These are phyloP conservation scores for Cymodocea nodosa DNA, from an alignment of 116 monocot genomes.

Conservation along the genomic window DNA sequence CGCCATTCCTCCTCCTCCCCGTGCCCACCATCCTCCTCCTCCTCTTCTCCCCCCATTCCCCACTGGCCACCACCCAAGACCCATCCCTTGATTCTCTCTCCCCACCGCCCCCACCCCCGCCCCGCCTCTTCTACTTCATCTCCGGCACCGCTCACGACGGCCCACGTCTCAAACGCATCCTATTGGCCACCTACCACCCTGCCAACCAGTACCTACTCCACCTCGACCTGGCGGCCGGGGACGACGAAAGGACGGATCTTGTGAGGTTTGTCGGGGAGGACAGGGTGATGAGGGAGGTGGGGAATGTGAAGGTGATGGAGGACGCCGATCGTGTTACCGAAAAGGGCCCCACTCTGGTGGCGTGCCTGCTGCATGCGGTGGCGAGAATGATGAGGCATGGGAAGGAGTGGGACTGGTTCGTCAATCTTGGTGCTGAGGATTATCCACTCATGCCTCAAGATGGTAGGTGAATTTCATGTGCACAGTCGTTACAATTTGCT, in stretches of 20 bases:
- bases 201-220: slow-evolving; percentile 56
- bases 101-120: background rate
- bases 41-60: too few species aligned
- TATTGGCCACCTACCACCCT: slow-evolving; percentile 63
- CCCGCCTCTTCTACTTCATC: slow-evolving; percentile 59
- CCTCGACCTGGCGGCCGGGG: slow-evolving; percentile 31
- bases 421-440: slow-evolving; percentile 61
- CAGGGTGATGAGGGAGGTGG: slow-evolving; percentile 21
- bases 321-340: slow-evolving; percentile 18
- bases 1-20: too few species aligned
- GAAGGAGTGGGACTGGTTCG: slow-evolving; percentile 69
- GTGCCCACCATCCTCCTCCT: too few species aligned
- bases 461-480: slow-evolving; percentile 18
- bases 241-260: slow-evolving; percentile 46
- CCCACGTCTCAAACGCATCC: slow-evolving; percentile 29
- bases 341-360: slow-evolving; percentile 57
- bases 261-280: slow-evolving; percentile 21
- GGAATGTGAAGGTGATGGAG: slow-evolving; percentile 46
- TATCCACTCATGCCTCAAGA: slow-evolving; percentile 81
- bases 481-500: too few species aligned
- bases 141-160: slow-evolving; percentile 48
- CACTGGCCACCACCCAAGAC: too few species aligned
- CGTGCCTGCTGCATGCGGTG: slow-evolving; percentile 48
- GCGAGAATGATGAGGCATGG: slow-evolving; percentile 44
- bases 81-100: background rate